A percentile compares a stretch with the other conserved stretches of the same genome.
Evolutionary conservation across 2,329 filamentous ascomycete species (phyloP).

Genomic region (Sporothrix dimorphospora): DNA sequence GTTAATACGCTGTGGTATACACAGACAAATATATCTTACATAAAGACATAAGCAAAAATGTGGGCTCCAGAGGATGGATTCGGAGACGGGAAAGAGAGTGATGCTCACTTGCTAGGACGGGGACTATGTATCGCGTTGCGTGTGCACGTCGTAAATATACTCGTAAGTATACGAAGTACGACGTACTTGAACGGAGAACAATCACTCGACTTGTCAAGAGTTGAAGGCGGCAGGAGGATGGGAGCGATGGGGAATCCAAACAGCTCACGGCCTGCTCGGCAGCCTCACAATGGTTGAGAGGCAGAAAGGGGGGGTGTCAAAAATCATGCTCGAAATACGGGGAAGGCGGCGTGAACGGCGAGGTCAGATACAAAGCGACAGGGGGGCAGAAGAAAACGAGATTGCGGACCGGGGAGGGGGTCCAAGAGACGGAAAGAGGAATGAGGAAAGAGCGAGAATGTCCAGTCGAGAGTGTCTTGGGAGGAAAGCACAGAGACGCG

Average conservation of each 20-base stretch:
- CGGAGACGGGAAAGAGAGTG: neutral
- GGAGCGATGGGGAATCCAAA: neutral
- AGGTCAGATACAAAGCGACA: conserved; percentile 12
- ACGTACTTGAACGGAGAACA: no score
- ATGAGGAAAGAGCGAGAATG: neutral
- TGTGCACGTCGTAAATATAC: neutral
- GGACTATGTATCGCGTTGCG: neutral
- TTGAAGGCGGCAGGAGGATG: neutral
- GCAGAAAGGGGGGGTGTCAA: neutral
- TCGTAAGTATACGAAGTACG: no score
- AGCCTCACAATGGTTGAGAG: neutral
- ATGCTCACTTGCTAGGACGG: neutral
- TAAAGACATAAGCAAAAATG: neutral
- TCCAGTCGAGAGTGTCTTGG: neutral
- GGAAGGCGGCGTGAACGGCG: neutral
- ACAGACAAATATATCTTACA: neutral
- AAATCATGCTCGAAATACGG: neutral
- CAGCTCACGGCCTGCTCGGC: conserved; percentile 12
- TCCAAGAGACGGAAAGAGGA: neutral
- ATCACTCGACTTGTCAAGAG: neutral
- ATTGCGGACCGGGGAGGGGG: conserved; percentile 2
- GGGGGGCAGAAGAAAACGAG: conserved; percentile 17
- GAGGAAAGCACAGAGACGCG: conserved; percentile 7
- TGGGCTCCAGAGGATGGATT: neutral
- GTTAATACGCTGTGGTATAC: neutral